Conservation (phyloP, 139 green algal genomes). For the Desmodesmus armatus region DNA sequence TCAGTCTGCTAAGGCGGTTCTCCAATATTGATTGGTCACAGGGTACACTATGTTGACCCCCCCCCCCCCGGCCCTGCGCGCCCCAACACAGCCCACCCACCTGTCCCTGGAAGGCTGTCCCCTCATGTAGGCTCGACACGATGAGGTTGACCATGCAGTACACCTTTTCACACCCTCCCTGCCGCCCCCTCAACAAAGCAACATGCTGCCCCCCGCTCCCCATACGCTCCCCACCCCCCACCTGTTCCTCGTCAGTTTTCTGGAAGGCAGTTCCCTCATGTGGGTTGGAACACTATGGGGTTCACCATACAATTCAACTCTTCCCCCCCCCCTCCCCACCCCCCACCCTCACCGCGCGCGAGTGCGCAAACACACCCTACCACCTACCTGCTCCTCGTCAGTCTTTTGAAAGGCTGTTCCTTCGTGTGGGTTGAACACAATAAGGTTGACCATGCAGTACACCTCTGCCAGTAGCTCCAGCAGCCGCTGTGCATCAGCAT, state of each 20-base stretch:
- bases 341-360: too few species aligned
- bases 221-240: too few species aligned
- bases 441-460: conserved; percentile 78
- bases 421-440: conserved; percentile 87
- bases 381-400: conserved; percentile 57
- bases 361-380: too few species aligned
- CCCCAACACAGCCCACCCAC: conserved; percentile 56
- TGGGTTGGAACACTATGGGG: conserved; percentile 89
- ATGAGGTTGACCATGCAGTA: conserved; percentile 79
- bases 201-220: too few species aligned
- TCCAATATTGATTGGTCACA: too few species aligned
- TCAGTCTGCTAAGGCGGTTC: too few species aligned
- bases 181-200: too few species aligned
- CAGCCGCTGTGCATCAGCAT: conserved; percentile 78
- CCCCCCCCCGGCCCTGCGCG: too few species aligned
- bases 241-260: conserved; percentile 47
- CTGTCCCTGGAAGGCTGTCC: conserved; percentile 53
- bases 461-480: conserved; percentile 63
- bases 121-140: conserved; percentile 83
- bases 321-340: too few species aligned
- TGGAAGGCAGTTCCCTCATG: conserved; percentile 64
- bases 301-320: conserved; percentile 71
- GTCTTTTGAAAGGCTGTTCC: conserved; percentile 56
- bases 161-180: conserved; percentile 51
- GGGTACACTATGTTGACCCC: too few species aligned